Evolutionary conservation across 345 rosid genomes (phyloP), one percentile per base, ranked within the genome.

Genomic region (Laguncularia racemosa): DNA sequence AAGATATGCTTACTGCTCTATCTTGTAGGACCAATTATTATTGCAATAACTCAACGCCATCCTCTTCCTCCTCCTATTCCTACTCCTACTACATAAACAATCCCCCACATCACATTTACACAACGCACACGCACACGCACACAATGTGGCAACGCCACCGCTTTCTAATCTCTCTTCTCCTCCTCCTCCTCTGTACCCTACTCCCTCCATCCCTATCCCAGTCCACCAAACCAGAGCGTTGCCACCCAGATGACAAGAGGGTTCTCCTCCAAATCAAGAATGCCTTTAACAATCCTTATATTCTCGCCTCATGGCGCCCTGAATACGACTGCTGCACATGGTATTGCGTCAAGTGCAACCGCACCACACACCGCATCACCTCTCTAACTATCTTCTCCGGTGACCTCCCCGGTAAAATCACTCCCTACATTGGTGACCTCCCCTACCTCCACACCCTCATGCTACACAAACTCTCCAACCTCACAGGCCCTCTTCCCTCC

Each of bases 321-420:
- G 63, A 75, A 50, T 58, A 77, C 1, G 95, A 84, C 56, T 89
- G 91, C 68, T 88, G 96, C 53, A 23, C 47, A 1, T 91, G 96
- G 96, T 76, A 84, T 64, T 70, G 73, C 28, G 85, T 91, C 14
- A 69, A 76, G 53, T 91, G 98, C 46, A 74, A 86, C 38, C 52
- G 53, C 20, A 71, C 76, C 64, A 78, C 78, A 66, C 60, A 86
- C 78, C 88, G 93, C 6, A 74, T 88, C 71, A 71, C 59, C 53
- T 46, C 86, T 51, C 73, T 91, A 59, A 64, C 71, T 14, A 72
- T 91, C 45, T 67, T 70, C 52, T 47, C 73, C 11, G 61, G 56
- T 0, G 56, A 2, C 56, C 50, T 67, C 33, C 20, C 60, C 21
- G 71, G 65, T 2, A 20, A 44, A 40, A 60, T 67, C 50, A 65